These are phyloP conservation scores for Phylloboletellus chloephorus DNA, from an alignment of 1,284 basidiomycete genomes.

Conservation along the genomic window DNA sequence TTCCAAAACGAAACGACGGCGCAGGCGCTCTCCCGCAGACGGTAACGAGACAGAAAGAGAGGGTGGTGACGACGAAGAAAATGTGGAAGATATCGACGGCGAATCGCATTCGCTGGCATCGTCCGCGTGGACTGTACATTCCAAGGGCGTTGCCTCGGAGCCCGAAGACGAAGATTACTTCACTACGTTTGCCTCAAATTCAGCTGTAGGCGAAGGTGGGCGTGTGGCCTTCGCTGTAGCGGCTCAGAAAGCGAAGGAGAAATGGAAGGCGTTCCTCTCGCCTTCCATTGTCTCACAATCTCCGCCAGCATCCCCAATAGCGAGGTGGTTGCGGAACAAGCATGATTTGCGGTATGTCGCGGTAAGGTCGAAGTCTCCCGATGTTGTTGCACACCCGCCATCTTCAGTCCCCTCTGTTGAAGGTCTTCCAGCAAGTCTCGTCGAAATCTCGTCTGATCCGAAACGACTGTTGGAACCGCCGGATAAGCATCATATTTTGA, in stretches of 20 bases:
- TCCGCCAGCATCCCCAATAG: constrained; percentile 31
- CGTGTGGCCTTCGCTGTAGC: constrained; percentile 41
- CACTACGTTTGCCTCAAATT: constrained; percentile 21
- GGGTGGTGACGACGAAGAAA: constrained; percentile 36
- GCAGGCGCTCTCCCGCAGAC: constrained; percentile 31
- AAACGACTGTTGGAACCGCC: constrained; percentile 21
- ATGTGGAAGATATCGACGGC: constrained; percentile 37
- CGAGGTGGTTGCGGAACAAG: constrained; percentile 30
- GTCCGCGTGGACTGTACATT: constrained; percentile 46
- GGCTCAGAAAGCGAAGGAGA: constrained; percentile 56
- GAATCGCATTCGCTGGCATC: constrained; percentile 52
- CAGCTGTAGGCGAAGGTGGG: constrained; percentile 28
- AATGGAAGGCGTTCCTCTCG: constrained; percentile 49
- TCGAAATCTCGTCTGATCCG: constrained; percentile 14
- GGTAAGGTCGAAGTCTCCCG: constrained; percentile 19
- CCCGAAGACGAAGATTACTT: constrained; percentile 43
- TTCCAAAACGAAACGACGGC: constrained; percentile 38
- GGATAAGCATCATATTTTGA: constrained; percentile 27
- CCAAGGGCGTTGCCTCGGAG: constrained; percentile 36
- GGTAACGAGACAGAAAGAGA: constrained; percentile 32
- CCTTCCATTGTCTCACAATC: constrained; percentile 28
- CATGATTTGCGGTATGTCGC: constrained; percentile 13
- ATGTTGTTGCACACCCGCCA: constrained; percentile 23
- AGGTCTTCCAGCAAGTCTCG: constrained; percentile 23
- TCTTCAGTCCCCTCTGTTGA: constrained; percentile 24